Base-by-base conservation (phyloP, 2,329 filamentous ascomycete species). In the Pestalotiopsis sp. region DNA sequence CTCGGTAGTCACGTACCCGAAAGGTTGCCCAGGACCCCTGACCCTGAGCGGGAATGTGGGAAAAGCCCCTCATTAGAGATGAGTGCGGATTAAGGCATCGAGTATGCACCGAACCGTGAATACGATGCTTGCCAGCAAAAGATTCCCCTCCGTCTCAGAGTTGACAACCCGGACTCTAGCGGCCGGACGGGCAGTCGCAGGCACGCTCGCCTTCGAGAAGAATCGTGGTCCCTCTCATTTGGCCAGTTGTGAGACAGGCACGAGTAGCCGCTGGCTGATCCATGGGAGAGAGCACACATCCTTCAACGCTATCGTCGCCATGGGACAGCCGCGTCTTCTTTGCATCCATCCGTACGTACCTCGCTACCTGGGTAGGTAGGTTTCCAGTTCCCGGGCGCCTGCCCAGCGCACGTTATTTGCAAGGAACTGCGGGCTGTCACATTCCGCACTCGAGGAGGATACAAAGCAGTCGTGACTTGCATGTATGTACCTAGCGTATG, bases 21-120 rank as follows among this genome's bases (percentile, higher is more conserved):
- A 36, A 63, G 14, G 60, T 63, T 31, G n/a, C n/a, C 13, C 49
- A 31, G 23, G 20, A 57, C 41, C 49, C 63, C 31, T 58, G 49
- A 31, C 69, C 67, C 63, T 69, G 45, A 73, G 69, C 74, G 73
- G 72, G 71, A 71, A 75, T 69, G 70, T 76, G 73, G 75, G 73
- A 74, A 71, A 66, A 39, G n/a, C 69, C 57, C 65, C 68, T 69
- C 71, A 69, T 69, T 57, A 68, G 74, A 66, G 68, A 69, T 60
- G 69, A 70, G 62, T 56, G 64, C 73, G 73, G 73, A 67, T 70
- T 67, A 71, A 67, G 68, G 72, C 74, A 76, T 74, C 67, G 67
- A 70, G 67, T 70, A 75, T 76, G 73, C 72, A 72, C 69, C 73
- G 70, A 68, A 68, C 75, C 73, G 72, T 68, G 60, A 66, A 69